A percentile compares a stretch with the other conserved stretches of the same genome.
Conservation (phyloP, 768 basidiomycete genomes). For the Phlegmacium glaucopus region DNA sequence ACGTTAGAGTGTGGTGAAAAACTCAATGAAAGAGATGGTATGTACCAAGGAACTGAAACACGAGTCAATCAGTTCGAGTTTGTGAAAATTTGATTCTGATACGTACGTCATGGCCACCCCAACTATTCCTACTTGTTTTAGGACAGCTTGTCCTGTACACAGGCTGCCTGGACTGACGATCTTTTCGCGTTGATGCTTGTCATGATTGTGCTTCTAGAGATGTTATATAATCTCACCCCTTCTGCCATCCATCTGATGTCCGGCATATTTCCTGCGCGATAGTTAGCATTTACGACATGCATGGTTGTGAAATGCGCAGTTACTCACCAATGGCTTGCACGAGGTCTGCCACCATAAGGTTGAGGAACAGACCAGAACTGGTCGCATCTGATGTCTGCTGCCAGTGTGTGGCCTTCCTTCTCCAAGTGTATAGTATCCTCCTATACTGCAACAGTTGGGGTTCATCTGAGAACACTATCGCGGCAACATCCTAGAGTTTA, state of each 20-base stretch:
- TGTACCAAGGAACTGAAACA: constrained; percentile 21
- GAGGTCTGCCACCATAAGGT: constrained; percentile 45
- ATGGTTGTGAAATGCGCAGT: background rate
- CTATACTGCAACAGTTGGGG: constrained; percentile 7
- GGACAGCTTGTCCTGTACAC: constrained; percentile 42
- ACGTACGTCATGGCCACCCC: constrained; percentile 41
- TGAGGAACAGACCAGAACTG: constrained; percentile 41
- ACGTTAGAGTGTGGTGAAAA: background rate
- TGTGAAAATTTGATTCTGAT: constrained; percentile 8
- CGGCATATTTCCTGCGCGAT: constrained; percentile 34
- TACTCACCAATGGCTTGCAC: constrained; percentile 38
- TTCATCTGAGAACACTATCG: background rate
- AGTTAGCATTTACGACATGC: background rate
- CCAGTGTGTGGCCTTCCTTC: background rate
- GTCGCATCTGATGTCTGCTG: constrained; percentile 26
- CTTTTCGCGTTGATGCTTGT: constrained; percentile 7
- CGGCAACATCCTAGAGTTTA: background rate
- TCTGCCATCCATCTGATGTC: constrained; percentile 40
- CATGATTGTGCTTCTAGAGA: background rate
- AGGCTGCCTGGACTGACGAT: constrained; percentile 30
- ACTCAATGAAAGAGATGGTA: background rate
- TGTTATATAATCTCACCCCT: constrained; percentile 18
- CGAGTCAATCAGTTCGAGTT: background rate
- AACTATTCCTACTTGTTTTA: constrained; percentile 50
- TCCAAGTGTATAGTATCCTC: constrained; percentile 11